Base-by-base conservation (phyloP, 495 filamentous ascomycete genomes). In the Bombardia bombarda region DNA sequence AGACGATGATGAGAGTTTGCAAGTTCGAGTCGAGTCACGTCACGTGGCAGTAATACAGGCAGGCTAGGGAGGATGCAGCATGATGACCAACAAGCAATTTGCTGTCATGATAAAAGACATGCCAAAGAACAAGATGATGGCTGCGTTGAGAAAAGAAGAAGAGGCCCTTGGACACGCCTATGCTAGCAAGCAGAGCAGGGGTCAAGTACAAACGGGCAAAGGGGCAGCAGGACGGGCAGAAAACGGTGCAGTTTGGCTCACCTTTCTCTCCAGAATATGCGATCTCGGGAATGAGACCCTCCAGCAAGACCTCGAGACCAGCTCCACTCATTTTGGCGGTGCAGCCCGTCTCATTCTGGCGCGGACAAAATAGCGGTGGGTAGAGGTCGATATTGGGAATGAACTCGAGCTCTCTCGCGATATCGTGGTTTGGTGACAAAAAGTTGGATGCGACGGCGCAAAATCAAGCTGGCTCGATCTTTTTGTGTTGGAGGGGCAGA, bases 241-340 rank as follows among this genome's bases (percentile, higher is more conserved):
- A 10, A 7, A 38, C 1, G 10, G 9, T 9, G 23, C 1, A 23
- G 9, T 8, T 21, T 14, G 33, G 75, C 84, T 65, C 61, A 90
- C 86, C 86, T 67, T 75, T 69, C 45, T 75, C 73, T 23, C 86
- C 85, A 40, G 63, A 66, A 52, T 68, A 70, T 6, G 84, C 83
- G 56, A 90, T 82, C 67, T 85, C 82, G 16, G 74, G 72, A 34
- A 90, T 63, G 36, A 90, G 62, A 55, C 77, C 79, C 49, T 83
- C 74, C 36, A 89, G 78, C 60, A 92, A 63, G 44, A 77, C 77
- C 60, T 87, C 82, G 41, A 86, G 63, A 46, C 76, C 75, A 38
- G 61, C 68, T 41, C 68, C 76, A 31, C 40, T 62, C 86, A 90
- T 89, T n/a, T 40, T 62, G 49, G 31, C 33, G 21, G 41, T 19